phyloP scores from a whole-genome alignment of 2,329 filamentous ascomycete genomes.

The Cercospora sp. region DNA sequence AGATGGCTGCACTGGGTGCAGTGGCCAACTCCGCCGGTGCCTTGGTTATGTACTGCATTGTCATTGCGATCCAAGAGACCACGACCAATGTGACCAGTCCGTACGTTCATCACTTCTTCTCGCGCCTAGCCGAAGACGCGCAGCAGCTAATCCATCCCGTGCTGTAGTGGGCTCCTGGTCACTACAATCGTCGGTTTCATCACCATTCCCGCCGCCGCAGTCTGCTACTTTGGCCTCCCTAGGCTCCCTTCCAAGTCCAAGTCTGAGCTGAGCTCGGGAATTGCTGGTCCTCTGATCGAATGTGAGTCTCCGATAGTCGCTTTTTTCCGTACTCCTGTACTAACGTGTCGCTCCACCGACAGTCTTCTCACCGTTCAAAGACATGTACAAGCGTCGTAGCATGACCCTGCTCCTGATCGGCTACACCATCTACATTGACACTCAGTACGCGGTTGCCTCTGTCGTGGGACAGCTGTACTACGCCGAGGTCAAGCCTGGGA shows the following conservation, averaged over 20 bases:
- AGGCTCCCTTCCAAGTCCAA: not conserved
- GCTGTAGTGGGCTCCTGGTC: conserved; percentile 5
- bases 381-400: conserved; percentile 13
- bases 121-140: not conserved
- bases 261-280: not conserved
- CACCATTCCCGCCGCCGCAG: conserved; percentile 9
- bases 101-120: not conserved
- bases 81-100: conserved; percentile 11
- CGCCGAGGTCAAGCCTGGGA: conserved; percentile 12
- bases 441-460: conserved; percentile 15
- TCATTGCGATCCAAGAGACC: conserved; percentile 16
- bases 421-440: conserved; percentile 18
- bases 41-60: conserved; percentile 18
- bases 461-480: conserved; percentile 15
- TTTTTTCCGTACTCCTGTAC: not conserved
- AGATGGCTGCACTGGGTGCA: conserved; percentile 15
- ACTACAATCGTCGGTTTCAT: conserved; percentile 14
- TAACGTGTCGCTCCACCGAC: not conserved
- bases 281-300: not conserved
- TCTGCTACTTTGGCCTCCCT: conserved; percentile 12
- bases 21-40: conserved; percentile 18
- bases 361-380: conserved; percentile 15
- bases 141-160: not conserved
- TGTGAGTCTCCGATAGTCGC: not conserved
- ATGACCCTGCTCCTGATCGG: conserved; percentile 15